phyloP scores from a whole-genome alignment of 371 early-diverging fungal genomes.

The Gilbertella persicaria region DNA sequence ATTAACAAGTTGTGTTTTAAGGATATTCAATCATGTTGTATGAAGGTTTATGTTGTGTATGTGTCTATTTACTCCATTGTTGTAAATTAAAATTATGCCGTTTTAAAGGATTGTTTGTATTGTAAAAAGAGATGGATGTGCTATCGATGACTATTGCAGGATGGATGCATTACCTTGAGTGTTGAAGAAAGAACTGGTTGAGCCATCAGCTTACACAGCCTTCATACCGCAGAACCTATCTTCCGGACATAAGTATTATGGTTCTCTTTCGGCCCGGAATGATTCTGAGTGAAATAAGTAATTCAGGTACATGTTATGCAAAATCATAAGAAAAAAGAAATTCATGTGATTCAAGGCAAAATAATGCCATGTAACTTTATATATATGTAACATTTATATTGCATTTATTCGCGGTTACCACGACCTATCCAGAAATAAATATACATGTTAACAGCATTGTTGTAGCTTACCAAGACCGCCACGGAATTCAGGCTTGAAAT shows the following conservation, averaged over 20 bases:
- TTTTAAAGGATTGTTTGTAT: neutral
- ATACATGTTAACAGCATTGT: neutral
- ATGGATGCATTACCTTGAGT: constrained; percentile 25
- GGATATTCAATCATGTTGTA: too few relatives aligned
- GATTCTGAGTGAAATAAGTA: neutral
- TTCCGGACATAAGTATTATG: neutral
- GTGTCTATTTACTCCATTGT: too few relatives aligned
- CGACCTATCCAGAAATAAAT: constrained; percentile 23
- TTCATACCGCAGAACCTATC: neutral
- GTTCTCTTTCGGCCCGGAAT: too few relatives aligned
- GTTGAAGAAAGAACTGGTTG: constrained; percentile 16
- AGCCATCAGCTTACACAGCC: neutral
- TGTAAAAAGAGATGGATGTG: neutral
- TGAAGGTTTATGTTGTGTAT: too few relatives aligned
- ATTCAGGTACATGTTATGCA: neutral
- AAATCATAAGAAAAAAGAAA: neutral
- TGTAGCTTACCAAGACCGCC: constrained; percentile 62
- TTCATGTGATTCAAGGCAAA: constrained; percentile 1
- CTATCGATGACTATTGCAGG: neutral
- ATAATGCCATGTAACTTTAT: neutral
- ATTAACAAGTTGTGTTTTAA: too few relatives aligned
- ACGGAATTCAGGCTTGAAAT: constrained; percentile 94
- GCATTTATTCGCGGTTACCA: constrained; percentile 41
- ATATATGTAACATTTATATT: neutral
- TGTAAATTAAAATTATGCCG: neutral